These are phyloP conservation scores for Epichloe uncinata DNA, from an alignment of 2,329 filamentous ascomycete species.

Conservation along the genomic window DNA sequence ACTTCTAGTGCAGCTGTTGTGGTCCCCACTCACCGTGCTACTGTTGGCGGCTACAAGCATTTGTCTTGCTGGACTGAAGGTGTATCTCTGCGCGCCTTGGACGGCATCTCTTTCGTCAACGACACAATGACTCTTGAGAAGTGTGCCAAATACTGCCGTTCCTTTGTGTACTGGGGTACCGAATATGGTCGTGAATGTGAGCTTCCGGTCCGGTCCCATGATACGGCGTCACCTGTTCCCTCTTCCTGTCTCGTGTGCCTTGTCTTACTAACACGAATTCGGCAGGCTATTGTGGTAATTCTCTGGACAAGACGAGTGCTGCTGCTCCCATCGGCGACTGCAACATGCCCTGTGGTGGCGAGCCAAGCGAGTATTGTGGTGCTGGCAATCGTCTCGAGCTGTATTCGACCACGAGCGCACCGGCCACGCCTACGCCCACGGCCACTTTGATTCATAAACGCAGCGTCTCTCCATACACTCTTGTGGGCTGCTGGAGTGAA, in stretches of 20 bases:
- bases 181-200: conserved; percentile 39
- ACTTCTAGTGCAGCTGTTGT: conserved; percentile 15
- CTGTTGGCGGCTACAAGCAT: conserved; percentile 30
- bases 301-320: conserved; percentile 16
- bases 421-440: conserved; percentile 16
- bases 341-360: conserved; percentile 28
- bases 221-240: background rate
- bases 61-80: conserved; percentile 38
- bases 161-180: conserved; percentile 34
- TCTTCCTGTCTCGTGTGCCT: background rate
- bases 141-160: conserved; percentile 32
- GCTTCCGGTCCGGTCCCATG: conserved; percentile 5
- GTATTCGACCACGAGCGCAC: conserved; percentile 27
- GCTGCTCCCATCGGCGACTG: conserved; percentile 19
- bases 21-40: conserved; percentile 20
- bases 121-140: conserved; percentile 36
- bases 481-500: conserved; percentile 30
- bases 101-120: conserved; percentile 26
- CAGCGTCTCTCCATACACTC: conserved; percentile 15
- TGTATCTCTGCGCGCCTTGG: conserved; percentile 28
- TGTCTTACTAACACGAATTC: background rate
- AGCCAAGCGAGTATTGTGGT: conserved; percentile 28
- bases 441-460: conserved; percentile 12
- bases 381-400: conserved; percentile 28
- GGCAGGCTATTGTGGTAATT: conserved; percentile 35